phyloP scores from a whole-genome alignment of 352 stramenopile species.

The Phytophthora cryptogea region DNA sequence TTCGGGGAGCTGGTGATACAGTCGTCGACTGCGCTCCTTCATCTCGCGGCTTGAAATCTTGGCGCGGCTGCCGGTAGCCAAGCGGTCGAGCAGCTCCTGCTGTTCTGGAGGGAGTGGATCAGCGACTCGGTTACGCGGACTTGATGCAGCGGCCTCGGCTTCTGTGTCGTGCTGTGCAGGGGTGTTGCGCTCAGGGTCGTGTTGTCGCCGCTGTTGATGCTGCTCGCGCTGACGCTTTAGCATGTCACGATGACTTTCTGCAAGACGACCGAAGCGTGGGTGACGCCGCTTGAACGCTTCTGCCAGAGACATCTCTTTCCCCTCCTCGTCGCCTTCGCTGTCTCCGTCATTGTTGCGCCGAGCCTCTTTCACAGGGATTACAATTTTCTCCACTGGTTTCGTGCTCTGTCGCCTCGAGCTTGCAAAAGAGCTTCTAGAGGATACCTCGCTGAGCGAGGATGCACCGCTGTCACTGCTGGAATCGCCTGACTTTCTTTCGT shows the following conservation, averaged over 20 bases:
- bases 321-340: conserved; percentile 7
- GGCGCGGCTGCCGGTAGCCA: conserved; percentile 53
- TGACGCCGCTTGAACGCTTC: conserved; percentile 67
- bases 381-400: conserved; percentile 26
- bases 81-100: conserved; percentile 44
- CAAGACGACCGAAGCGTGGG: conserved; percentile 52
- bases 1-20: conserved; percentile 77
- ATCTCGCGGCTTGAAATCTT: conserved; percentile 71
- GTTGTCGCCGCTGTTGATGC: conserved; percentile 19
- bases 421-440: conserved; percentile 8
- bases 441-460: conserved; percentile 6
- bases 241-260: conserved; percentile 32
- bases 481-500: conserved; percentile 36
- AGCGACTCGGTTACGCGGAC: neutral
- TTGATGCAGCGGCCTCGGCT: neutral
- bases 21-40: conserved; percentile 60
- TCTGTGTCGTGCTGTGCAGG: conserved; percentile 1
- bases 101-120: conserved; percentile 23
- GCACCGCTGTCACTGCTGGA: conserved; percentile 16
- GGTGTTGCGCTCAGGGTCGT: neutral
- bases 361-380: conserved; percentile 19
- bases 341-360: conserved; percentile 2
- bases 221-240: conserved; percentile 38
- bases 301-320: conserved; percentile 43
- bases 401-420: conserved; percentile 12